Evolutionary conservation across 2,329 filamentous ascomycete species (phyloP), one percentile per base, ranked within the genome.

Genomic region (Ophiostoma fasciatum): DNA sequence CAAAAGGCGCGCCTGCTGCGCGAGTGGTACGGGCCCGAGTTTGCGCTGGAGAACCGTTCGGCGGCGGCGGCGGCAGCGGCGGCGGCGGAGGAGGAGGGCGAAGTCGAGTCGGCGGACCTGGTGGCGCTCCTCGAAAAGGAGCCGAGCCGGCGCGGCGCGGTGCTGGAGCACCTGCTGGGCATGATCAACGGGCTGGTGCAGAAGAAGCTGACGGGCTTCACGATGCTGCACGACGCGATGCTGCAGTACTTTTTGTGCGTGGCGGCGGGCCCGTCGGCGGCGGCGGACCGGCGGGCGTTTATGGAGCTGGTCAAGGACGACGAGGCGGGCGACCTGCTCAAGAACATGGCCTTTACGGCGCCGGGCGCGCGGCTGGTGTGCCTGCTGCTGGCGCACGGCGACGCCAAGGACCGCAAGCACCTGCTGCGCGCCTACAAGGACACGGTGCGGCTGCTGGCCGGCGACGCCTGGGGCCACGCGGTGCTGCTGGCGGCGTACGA

Each of bases 151-250:
- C 74, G 84, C 42, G 74, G 71, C 12, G 75, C 83, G 1, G 87
- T 94, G 45, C 82, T 96, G 77, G 79, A 79, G 53, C 81, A 82
- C 51, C 65, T 96, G 37, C 70, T 78, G 45, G 80, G 83, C 46
- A 72, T 94, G 60, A 90, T 93, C 64, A 94, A 94, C 58, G 75
- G 80, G 43, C 71, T 98, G 28, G 71, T 96, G 32, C 87, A 98
- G 60, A 98, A 98, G 71, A 90, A 90, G 61, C 78, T 90, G 61
- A 92, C 84, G 1, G 88, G 84, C 9, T 96, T 98, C 60, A 96
- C 88, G 3, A 92, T 98, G 71, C 72, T 98, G 15, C 92, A 98
- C 57, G 90, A 96, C 51, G 90, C 90, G 33, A 94, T 98, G 87
- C 66, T 94, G 41, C 88, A 98, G 55, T 98, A 94, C 59, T 94